Evolutionary conservation across 148 eudicot genomes (phyloP), one percentile per base, ranked within the genome.

Genomic region (Rhododendron ovatum): DNA sequence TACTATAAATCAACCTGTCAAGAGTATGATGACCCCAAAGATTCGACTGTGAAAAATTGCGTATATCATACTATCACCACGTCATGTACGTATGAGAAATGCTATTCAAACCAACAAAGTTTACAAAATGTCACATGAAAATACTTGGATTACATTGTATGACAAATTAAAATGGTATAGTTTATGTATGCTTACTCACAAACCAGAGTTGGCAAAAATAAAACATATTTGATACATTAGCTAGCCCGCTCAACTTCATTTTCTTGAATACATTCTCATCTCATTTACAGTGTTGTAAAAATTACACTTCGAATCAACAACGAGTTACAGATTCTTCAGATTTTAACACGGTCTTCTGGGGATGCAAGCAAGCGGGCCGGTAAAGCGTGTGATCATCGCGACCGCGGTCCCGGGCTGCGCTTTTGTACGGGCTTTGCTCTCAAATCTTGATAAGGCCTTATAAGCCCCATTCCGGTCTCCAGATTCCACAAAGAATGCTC

Each of bases 401-500:
- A 80, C 91, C 3, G 43, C 18, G 3, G 35, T 43, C 4, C 79
- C 90, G 1, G 87, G 81, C 41, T 77, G 79, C 9, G 88, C 80
- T 18, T 8, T 5, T 20, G 41, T 18, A 6, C 7, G 3, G 37
- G 79, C 45, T 75, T 75, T 75, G 79, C 47, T 37, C 47, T 17
- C 79, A 18, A 75, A 86, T 7, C 11, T 57, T 15, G n/a, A 85
- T 76, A 57, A 71, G 84, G 18, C 83, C 84, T 14, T 86, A 0
- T 53, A 55, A 22, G 59, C 43, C 55, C 71, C 83, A 0, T 82
- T 53, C 1, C 84, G 90, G 37, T 86, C 85, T 12, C 94, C 94
- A 4, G 94, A 92, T 65, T 88, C 74, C 6, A 87, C 84, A 33
- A 91, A 92, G 84, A 59, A 89, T 5, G 92, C 94, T 28, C 92